phyloP scores from a whole-genome alignment of 2,329 filamentous ascomycete genomes.

The Phoma sp. region DNA sequence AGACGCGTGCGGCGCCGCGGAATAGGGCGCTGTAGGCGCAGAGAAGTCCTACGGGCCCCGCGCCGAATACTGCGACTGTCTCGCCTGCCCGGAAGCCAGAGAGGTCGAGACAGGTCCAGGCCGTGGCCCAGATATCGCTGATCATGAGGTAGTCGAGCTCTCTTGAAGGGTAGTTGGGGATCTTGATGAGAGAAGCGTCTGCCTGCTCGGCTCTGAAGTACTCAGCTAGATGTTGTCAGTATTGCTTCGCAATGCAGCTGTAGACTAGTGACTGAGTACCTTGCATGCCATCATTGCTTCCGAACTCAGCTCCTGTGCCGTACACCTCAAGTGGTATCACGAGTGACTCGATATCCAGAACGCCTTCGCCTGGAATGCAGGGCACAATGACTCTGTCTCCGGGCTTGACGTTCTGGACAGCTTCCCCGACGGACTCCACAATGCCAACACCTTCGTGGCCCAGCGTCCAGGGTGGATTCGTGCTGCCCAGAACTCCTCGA shows the following conservation, averaged over 20 bases:
- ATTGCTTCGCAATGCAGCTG: background rate
- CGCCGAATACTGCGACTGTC: background rate
- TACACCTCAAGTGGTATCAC: background rate
- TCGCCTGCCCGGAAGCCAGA: background rate
- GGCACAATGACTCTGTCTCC: background rate
- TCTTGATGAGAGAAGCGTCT: background rate
- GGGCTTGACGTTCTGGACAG: background rate
- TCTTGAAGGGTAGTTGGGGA: background rate
- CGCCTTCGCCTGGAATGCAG: background rate
- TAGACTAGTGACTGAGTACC: background rate
- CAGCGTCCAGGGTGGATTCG: background rate
- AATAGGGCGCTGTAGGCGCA: background rate
- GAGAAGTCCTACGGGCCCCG: background rate
- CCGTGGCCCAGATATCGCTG: background rate
- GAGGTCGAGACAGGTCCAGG: background rate
- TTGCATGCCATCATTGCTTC: background rate
- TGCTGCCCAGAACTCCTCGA: background rate
- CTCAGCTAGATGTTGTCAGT: background rate
- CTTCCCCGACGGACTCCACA: background rate
- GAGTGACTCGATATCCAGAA: background rate
- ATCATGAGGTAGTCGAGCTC: slow-evolving; percentile 1
- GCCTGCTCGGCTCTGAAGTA: background rate
- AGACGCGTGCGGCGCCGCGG: background rate
- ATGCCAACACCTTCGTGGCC: background rate
- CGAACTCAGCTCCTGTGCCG: background rate